A percentile compares a stretch with the other conserved stretches of the same genome.
Evolutionary conservation across 495 filamentous ascomycete genomes (phyloP).

Genomic region (Tuber aestivum): DNA sequence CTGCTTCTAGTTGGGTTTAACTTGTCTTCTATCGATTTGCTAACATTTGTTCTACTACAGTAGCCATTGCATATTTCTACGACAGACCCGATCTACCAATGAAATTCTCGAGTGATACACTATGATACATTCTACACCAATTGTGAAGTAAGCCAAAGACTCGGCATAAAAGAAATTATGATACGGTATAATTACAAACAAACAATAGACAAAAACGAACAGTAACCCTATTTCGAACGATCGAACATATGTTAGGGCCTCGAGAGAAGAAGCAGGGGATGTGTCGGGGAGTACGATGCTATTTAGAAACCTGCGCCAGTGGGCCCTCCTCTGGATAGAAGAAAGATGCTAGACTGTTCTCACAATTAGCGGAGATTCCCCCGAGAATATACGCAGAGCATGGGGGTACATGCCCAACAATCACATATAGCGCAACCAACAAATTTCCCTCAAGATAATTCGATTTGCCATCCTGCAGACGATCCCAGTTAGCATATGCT

Average conservation of each 20-base stretch:
- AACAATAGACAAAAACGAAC: background rate
- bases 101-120: background rate
- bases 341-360: slow-evolving; percentile 24
- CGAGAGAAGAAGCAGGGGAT: background rate
- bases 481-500: slow-evolving; percentile 10
- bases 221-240: background rate
- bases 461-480: slow-evolving; percentile 50
- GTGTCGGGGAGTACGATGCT: background rate
- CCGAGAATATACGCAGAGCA: background rate
- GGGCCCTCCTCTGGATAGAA: slow-evolving; percentile 35
- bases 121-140: background rate
- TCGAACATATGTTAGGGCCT: background rate
- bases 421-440: slow-evolving; percentile 65
- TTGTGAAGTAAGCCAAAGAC: background rate
- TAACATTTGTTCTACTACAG: background rate
- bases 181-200: background rate
- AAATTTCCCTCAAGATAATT: slow-evolving; percentile 71
- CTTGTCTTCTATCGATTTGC: background rate
- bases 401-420: slow-evolving; percentile 53
- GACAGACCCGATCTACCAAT: background rate
- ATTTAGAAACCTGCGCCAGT: slow-evolving; percentile 15
- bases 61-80: background rate
- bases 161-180: background rate
- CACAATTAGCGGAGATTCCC: background rate
- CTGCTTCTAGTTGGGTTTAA: background rate